phyloP scores from a whole-genome alignment of 495 filamentous ascomycete species.

The Extremus antarcticus region DNA sequence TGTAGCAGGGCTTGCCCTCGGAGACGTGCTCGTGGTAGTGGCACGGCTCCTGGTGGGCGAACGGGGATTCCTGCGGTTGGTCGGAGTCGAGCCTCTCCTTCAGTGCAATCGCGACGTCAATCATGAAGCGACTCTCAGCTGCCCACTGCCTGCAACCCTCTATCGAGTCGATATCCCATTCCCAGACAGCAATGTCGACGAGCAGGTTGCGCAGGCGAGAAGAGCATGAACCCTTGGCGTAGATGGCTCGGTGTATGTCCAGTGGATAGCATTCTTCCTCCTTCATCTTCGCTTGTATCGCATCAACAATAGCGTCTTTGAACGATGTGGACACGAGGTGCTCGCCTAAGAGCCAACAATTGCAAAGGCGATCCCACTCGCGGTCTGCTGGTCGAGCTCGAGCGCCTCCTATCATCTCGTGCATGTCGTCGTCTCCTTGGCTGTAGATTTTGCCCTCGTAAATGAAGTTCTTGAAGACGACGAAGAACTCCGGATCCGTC shows the following conservation, averaged over 20 bases:
- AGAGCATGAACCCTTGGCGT: background rate
- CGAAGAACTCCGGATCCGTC: slow-evolving; percentile 7
- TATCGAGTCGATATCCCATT: background rate
- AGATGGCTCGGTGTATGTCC: background rate
- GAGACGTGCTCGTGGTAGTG: background rate
- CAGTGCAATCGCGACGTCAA: background rate
- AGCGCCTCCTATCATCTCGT: too few species aligned
- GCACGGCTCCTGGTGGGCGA: background rate
- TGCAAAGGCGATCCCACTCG: too few species aligned
- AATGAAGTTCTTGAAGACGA: slow-evolving; percentile 7
- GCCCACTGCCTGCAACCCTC: background rate
- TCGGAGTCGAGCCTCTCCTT: background rate
- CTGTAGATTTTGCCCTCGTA: slow-evolving; percentile 2
- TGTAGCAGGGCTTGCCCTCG: background rate
- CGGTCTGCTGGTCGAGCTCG: too few species aligned
- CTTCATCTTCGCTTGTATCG: background rate
- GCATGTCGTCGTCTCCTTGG: background rate
- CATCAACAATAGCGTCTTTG: slow-evolving; percentile 6
- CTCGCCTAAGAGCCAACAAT: slow-evolving; percentile 5
- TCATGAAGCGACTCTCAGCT: background rate
- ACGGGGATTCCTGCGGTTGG: background rate
- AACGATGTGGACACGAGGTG: slow-evolving; percentile 6
- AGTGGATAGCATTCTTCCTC: background rate
- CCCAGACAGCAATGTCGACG: slow-evolving; percentile 3
- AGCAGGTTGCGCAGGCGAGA: background rate